Conservation (phyloP, 2,329 filamentous ascomycete species). For the Ambrosiella cleistominuta region DNA sequence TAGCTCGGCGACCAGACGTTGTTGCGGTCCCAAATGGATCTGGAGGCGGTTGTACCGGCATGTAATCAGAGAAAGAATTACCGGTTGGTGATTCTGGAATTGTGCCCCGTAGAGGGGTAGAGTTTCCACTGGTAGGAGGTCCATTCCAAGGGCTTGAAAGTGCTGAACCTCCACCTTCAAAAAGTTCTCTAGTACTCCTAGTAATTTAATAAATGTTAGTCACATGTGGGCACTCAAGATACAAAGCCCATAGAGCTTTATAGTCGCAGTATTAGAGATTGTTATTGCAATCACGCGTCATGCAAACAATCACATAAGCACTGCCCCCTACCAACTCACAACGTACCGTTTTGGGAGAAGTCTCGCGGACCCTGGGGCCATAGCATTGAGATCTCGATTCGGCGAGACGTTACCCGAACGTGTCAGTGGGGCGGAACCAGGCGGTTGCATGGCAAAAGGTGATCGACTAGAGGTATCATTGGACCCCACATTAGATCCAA, state of each 20-base stretch:
- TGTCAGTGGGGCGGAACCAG: constrained; percentile 39
- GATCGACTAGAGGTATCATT: constrained; percentile 49
- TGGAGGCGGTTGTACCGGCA: constrained; percentile 32
- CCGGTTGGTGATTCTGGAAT: constrained; percentile 95
- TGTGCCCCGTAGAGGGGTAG: constrained; percentile 86
- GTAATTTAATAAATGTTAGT: not conserved
- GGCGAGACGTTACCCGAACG: constrained; percentile 89
- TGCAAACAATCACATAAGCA: constrained; percentile 10
- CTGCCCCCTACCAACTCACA: not conserved
- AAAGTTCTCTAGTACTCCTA: constrained; percentile 71
- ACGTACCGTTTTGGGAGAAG: constrained; percentile 85
- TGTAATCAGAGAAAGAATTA: constrained; percentile 70
- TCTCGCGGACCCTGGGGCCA: constrained; percentile 39
- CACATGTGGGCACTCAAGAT: not conserved
- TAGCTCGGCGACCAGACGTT: constrained; percentile 47
- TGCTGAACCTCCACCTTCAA: constrained; percentile 64
- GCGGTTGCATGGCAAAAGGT: constrained; percentile 52
- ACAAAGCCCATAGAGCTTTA: too few relatives aligned
- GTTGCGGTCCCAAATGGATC: constrained; percentile 28
- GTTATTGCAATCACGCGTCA: not conserved
- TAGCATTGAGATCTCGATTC: constrained; percentile 59
- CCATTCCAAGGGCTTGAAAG: constrained; percentile 73
- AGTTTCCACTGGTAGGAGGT: constrained; percentile 88
- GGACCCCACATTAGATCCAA: constrained; percentile 47
- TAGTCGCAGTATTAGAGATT: not conserved